phyloP scores from a whole-genome alignment of 179 eudicot species.

The Drosera spatulata region DNA sequence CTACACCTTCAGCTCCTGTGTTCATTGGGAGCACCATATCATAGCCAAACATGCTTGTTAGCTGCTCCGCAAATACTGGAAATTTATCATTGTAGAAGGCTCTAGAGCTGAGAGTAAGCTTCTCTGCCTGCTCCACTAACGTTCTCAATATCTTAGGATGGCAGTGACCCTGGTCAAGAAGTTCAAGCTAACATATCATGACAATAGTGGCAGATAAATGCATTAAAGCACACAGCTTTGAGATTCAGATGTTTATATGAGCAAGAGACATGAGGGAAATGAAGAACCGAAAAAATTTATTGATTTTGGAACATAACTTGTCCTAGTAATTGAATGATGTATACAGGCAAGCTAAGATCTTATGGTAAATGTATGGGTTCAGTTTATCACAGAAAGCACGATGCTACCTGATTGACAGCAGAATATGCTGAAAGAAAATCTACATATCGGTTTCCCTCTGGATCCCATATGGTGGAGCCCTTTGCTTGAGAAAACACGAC shows the following conservation, averaged over 20 bases:
- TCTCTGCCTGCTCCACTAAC: slow-evolving; percentile 67
- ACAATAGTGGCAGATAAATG: too few relatives aligned
- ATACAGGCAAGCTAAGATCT: background rate
- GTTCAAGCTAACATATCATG: background rate
- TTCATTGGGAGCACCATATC: slow-evolving; percentile 98
- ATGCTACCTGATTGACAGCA: slow-evolving; percentile 81
- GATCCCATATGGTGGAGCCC: slow-evolving; percentile 87
- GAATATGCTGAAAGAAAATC: slow-evolving; percentile 93
- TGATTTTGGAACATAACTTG: too few relatives aligned
- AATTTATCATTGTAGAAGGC: slow-evolving; percentile 88
- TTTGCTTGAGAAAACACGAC: slow-evolving; percentile 79
- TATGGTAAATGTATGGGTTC: background rate
- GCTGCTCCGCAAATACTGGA: slow-evolving; percentile 67
- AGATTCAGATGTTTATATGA: too few relatives aligned
- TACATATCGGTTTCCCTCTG: slow-evolving; percentile 88
- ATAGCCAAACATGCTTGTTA: slow-evolving; percentile 82
- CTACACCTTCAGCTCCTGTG: slow-evolving; percentile 99
- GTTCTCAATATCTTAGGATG: slow-evolving; percentile 85
- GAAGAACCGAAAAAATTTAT: background rate
- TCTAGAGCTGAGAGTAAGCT: slow-evolving; percentile 88
- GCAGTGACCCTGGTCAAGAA: slow-evolving; percentile 73
- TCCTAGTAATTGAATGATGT: too few relatives aligned
- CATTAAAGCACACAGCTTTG: too few relatives aligned
- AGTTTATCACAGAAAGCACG: too few relatives aligned
- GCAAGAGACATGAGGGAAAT: background rate